A percentile compares a stretch with the other conserved stretches of the same genome.
These are phyloP conservation scores for Paraurostyla sp. DNA, from an alignment of 73 alveolate species.

Conservation along the genomic window DNA sequence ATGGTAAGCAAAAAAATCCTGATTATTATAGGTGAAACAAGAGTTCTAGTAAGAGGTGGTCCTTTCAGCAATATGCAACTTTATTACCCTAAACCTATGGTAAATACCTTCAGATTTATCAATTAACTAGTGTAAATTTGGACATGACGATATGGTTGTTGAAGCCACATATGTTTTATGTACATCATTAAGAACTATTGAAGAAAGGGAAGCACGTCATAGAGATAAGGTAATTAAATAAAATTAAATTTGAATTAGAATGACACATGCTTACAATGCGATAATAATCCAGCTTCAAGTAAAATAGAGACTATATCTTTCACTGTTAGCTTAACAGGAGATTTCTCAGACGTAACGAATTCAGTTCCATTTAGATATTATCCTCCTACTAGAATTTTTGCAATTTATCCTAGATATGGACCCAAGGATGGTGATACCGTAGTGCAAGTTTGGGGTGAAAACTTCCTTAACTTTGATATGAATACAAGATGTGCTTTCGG, in stretches of 20 bases:
- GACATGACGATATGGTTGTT: constrained; percentile 84
- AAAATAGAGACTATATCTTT: constrained; percentile 88
- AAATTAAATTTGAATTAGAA: constrained; percentile 70
- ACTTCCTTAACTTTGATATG: constrained; percentile 91
- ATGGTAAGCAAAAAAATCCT: constrained; percentile 51
- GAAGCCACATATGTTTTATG: constrained; percentile 91
- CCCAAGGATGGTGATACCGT: constrained; percentile 94
- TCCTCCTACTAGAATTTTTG: constrained; percentile 77
- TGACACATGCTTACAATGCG: constrained; percentile 94
- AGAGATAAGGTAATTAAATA: constrained; percentile 32
- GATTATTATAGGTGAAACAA: constrained; percentile 81
- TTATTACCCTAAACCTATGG: constrained; percentile 82
- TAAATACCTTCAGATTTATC: constrained; percentile 41
- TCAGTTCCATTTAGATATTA: constrained; percentile 85
- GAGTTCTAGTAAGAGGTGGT: constrained; percentile 92
- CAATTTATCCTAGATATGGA: constrained; percentile 93
- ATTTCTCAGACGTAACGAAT: constrained; percentile 89
- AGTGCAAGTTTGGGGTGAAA: constrained; percentile 93
- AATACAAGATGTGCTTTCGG: constrained; percentile 95
- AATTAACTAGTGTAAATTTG: constrained; percentile 85
- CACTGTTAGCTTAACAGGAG: constrained; percentile 91
- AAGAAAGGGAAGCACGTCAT: constrained; percentile 50
- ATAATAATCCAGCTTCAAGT: constrained; percentile 77
- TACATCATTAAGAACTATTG: constrained; percentile 83
- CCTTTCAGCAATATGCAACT: constrained; percentile 71